phyloP scores from a whole-genome alignment of 306 rosid genomes.

The Pterocarpus macrocarpus region DNA sequence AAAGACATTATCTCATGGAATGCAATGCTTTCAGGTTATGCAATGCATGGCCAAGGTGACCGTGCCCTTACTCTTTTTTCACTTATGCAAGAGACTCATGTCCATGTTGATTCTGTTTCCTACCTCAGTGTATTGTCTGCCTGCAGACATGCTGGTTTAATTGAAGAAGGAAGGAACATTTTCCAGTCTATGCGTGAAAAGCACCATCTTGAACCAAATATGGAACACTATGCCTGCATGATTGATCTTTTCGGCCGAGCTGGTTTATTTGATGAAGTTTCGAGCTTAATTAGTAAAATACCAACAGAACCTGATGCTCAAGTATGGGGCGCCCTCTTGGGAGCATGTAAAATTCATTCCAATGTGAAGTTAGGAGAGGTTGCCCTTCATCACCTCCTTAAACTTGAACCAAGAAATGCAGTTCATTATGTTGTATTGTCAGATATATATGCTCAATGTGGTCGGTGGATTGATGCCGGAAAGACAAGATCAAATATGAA shows the following conservation, averaged over 20 bases:
- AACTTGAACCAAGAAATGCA: slow-evolving; percentile 73
- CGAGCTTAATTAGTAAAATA: slow-evolving; percentile 56
- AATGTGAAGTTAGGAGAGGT: slow-evolving; percentile 70
- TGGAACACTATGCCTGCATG: slow-evolving; percentile 85
- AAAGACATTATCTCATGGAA: slow-evolving; percentile 73
- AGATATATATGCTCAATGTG: slow-evolving; percentile 67
- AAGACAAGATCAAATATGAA: slow-evolving; percentile 56
- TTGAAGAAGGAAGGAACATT: slow-evolving; percentile 62
- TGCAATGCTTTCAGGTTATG: slow-evolving; percentile 75
- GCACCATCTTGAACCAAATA: slow-evolving; percentile 59
- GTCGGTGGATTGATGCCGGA: slow-evolving; percentile 65
- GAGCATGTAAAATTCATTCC: slow-evolving; percentile 76
- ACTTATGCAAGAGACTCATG: slow-evolving; percentile 59
- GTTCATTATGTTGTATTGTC: slow-evolving; percentile 64
- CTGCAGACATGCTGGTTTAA: slow-evolving; percentile 78
- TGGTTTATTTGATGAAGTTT: slow-evolving; percentile 69
- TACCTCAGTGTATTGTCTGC: slow-evolving; percentile 70
- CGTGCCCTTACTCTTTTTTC: slow-evolving; percentile 63
- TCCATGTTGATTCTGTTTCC: slow-evolving; percentile 66
- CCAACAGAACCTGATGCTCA: slow-evolving; percentile 70
- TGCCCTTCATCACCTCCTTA: slow-evolving; percentile 65
- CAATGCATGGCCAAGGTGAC: slow-evolving; percentile 72
- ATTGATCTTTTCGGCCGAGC: slow-evolving; percentile 75
- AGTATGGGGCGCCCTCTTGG: slow-evolving; percentile 87
- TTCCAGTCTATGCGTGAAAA: slow-evolving; percentile 64